phyloP scores from a whole-genome alignment of 192 early-diverging fungal species.

The Coemansia sp. region DNA sequence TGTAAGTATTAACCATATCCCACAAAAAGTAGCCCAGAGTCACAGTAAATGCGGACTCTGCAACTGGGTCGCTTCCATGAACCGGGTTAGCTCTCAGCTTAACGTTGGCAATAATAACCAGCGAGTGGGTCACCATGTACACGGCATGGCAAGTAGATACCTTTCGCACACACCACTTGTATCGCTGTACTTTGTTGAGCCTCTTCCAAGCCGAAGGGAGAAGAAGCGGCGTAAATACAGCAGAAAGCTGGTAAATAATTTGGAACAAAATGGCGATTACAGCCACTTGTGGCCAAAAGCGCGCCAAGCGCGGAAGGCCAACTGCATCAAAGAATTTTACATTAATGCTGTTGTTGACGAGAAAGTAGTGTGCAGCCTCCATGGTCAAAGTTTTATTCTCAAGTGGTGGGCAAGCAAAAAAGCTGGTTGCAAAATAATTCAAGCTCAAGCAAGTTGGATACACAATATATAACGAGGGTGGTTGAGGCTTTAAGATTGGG shows the following conservation, averaged over 20 bases:
- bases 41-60: conserved; percentile 72
- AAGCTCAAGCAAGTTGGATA: not conserved
- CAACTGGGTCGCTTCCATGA: conserved; percentile 67
- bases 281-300: conserved; percentile 63
- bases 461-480: not conserved
- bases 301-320: conserved; percentile 56
- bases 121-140: conserved; percentile 58
- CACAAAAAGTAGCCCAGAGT: conserved; percentile 89
- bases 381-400: conserved; percentile 9
- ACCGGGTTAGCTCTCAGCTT: conserved; percentile 59
- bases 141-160: conserved; percentile 72
- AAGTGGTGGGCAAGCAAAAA: not conserved
- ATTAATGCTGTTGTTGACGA: conserved; percentile 31
- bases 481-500: not conserved
- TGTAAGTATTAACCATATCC: conserved; percentile 74
- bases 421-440: not conserved
- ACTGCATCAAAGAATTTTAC: conserved; percentile 52
- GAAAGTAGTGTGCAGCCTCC: conserved; percentile 21
- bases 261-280: conserved; percentile 51
- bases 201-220: conserved; percentile 63
- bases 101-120: conserved; percentile 64
- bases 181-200: conserved; percentile 54
- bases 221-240: conserved; percentile 54
- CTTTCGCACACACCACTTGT: conserved; percentile 75
- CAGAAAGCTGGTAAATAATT: conserved; percentile 54